Evolutionary conservation across 352 stramenopile species (phyloP).

Genomic region (Globisporangium alternatum): DNA sequence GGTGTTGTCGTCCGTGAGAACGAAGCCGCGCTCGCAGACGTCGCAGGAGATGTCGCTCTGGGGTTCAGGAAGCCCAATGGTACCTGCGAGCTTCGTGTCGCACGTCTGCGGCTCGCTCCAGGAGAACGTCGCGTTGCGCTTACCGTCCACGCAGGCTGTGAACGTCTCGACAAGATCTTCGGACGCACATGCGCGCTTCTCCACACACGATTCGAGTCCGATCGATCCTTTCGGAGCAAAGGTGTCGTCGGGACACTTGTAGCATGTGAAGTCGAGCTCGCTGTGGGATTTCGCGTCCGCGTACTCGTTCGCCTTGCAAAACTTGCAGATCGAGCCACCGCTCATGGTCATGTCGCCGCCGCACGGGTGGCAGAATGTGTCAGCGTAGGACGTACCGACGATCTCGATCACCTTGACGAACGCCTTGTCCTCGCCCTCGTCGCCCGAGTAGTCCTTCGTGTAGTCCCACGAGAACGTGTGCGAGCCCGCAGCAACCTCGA

Average conservation of each 20-base stretch:
- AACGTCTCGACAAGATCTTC: conserved; percentile 66
- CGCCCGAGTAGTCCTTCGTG: conserved; percentile 72
- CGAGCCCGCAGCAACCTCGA: conserved; percentile 47
- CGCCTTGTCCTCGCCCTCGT: conserved; percentile 65
- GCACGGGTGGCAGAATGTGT: conserved; percentile 71
- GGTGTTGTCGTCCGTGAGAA: conserved; percentile 32
- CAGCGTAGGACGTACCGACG: conserved; percentile 72
- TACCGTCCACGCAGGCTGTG: conserved; percentile 49
- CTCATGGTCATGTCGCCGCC: conserved; percentile 75
- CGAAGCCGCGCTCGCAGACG: conserved; percentile 48
- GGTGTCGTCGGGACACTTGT: conserved; percentile 57
- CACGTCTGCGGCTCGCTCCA: conserved; percentile 74
- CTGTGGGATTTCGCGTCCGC: conserved; percentile 63
- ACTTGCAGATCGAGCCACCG: conserved; percentile 70
- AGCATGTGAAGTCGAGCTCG: conserved; percentile 76
- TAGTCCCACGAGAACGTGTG: conserved; percentile 82
- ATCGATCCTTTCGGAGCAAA: conserved; percentile 75
- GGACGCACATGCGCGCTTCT: conserved; percentile 50
- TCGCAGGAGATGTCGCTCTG: conserved; percentile 43
- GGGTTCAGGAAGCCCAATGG: conserved; percentile 39
- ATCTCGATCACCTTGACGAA: conserved; percentile 80
- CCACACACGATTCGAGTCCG: conserved; percentile 59
- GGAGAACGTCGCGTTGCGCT: conserved; percentile 53
- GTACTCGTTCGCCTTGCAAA: conserved; percentile 80
- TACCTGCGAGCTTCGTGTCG: conserved; percentile 35